Conservation (phyloP, 129 eudicot genomes). For the Flaveria brownii region DNA sequence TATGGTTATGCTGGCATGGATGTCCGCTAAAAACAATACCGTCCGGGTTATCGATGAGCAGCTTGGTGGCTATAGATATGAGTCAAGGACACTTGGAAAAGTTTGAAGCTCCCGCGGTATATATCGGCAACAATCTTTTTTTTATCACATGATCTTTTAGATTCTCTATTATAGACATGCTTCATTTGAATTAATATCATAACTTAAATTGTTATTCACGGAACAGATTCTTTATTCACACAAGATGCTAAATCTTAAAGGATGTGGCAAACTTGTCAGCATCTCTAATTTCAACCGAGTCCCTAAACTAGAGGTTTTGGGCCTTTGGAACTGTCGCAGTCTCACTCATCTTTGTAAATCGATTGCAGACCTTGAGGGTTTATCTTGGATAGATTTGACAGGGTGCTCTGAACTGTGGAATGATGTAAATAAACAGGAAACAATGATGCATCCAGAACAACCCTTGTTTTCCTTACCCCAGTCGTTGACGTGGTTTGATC, state of each 20-base stretch:
- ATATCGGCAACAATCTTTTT: too few species aligned
- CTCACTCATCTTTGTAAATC: slow-evolving; percentile 29
- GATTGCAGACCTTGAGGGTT: slow-evolving; percentile 2
- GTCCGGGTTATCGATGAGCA: not conserved
- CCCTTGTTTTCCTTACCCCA: not conserved
- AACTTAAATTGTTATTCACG: not conserved
- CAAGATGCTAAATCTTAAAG: slow-evolving; percentile 34
- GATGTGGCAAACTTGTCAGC: slow-evolving; percentile 9
- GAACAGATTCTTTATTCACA: slow-evolving; percentile 25
- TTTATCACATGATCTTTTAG: slow-evolving; percentile 1
- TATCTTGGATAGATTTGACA: too few species aligned
- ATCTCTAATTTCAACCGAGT: slow-evolving; percentile 4
- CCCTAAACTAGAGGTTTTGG: slow-evolving; percentile 30
- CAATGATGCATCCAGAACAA: not conserved
- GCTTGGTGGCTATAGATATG: slow-evolving; percentile 35
- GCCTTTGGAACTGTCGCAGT: not conserved
- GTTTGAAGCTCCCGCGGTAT: not conserved
- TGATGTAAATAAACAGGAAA: too few species aligned
- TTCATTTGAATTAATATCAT: not conserved
- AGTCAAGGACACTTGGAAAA: slow-evolving; percentile 20
- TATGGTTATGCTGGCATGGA: slow-evolving; percentile 15
- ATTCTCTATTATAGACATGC: not conserved
- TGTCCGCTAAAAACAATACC: not conserved
- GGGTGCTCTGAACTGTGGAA: too few species aligned
- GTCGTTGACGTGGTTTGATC: not conserved